Percentiles rank a stretch among this genome's conserved stretches.
Evolutionary conservation across 352 stramenopile species (phyloP).

Genomic region (Globisporangium ultimum): DNA sequence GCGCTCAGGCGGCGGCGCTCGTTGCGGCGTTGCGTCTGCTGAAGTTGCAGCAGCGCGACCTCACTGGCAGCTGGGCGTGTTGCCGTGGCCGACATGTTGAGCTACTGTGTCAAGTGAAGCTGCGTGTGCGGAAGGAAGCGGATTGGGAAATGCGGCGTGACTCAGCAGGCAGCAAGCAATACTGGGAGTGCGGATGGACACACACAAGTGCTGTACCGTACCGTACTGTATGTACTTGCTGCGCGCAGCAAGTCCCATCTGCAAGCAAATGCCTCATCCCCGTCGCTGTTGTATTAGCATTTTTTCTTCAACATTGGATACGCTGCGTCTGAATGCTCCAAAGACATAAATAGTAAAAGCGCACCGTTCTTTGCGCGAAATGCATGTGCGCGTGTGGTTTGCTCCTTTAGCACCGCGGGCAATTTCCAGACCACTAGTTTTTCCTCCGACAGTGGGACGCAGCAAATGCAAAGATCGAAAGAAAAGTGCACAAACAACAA

Average conservation of each 20-base stretch:
- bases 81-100: neutral
- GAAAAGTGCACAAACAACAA: no score
- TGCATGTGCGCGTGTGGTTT: no score
- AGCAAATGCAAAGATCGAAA: constrained; percentile 1
- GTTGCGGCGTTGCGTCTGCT: constrained; percentile 11
- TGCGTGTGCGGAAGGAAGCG: constrained; percentile 21
- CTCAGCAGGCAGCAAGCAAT: neutral
- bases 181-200: neutral
- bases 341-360: no score
- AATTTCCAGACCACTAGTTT: constrained; percentile 9
- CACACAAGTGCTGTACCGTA: no score
- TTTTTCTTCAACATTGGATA: no score
- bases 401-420: neutral
- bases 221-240: no score
- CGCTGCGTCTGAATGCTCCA: no score
- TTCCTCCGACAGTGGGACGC: constrained; percentile 10
- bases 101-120: no score
- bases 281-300: no score
- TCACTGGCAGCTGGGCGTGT: neutral
- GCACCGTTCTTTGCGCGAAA: no score
- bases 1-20: constrained; percentile 24
- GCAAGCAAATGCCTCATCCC: neutral
- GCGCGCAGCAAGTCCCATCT: neutral
- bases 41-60: neutral
- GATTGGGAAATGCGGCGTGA: constrained; percentile 12